These are phyloP conservation scores for Vigna radiata DNA, from an alignment of 306 rosid species.

Conservation along the genomic window DNA sequence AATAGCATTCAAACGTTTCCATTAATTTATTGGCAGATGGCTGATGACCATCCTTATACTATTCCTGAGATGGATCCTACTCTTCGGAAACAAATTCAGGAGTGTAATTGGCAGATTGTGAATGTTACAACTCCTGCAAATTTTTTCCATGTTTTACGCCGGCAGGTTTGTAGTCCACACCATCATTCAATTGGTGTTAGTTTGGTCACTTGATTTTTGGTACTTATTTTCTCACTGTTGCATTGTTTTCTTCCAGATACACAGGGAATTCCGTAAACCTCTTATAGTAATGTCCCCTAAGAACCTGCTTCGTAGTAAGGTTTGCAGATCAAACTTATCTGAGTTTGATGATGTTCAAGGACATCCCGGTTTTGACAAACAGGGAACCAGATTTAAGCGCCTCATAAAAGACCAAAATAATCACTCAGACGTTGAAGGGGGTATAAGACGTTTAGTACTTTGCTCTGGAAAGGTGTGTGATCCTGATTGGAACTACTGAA, in stretches of 20 bases:
- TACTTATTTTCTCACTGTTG: slow-evolving; percentile 31
- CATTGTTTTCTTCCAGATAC: slow-evolving; percentile 57
- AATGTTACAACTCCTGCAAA: slow-evolving; percentile 97
- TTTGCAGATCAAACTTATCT: slow-evolving; percentile 82
- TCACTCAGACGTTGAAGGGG: slow-evolving; percentile 81
- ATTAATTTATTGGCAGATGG: slow-evolving; percentile 68
- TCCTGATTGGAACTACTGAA: slow-evolving; percentile 14
- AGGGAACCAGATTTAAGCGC: slow-evolving; percentile 96
- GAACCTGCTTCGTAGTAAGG: slow-evolving; percentile 90
- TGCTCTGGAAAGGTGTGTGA: slow-evolving; percentile 87
- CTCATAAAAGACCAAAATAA: slow-evolving; percentile 82
- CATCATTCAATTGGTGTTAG: slow-evolving; percentile 34
- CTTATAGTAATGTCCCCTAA: slow-evolving; percentile 92
- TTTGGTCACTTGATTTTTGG: slow-evolving; percentile 19
- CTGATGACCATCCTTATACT: slow-evolving; percentile 83
- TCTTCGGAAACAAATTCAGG: slow-evolving; percentile 91
- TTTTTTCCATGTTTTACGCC: slow-evolving; percentile 89
- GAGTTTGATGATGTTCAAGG: slow-evolving; percentile 97
- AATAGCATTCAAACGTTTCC: slow-evolving; percentile 28
- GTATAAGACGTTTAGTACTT: slow-evolving; percentile 78
- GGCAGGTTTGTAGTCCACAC: slow-evolving; percentile 75
- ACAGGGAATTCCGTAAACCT: slow-evolving; percentile 93
- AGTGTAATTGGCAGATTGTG: slow-evolving; percentile 93
- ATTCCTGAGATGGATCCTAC: slow-evolving; percentile 98
- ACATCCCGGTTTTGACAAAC: slow-evolving; percentile 96